Percentiles rank a stretch among this genome's conserved stretches.
phyloP scores from a whole-genome alignment of 495 filamentous ascomycete genomes.

The Aspergillus cristatus region DNA sequence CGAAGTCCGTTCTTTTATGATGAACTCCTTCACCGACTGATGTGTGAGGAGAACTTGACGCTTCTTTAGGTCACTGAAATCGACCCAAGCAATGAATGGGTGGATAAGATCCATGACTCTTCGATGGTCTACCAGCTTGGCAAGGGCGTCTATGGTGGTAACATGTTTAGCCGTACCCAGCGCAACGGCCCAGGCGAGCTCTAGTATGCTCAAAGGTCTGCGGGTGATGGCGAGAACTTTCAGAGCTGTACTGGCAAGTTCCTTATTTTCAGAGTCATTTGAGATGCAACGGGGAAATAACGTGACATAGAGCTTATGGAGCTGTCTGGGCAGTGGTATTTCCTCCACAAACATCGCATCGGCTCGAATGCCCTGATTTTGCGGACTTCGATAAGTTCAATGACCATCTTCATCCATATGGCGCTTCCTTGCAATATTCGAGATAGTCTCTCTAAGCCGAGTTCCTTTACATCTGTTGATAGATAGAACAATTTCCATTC shows the following conservation, averaged over 20 bases:
- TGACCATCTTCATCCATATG: constrained; percentile 14
- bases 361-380: constrained; percentile 9
- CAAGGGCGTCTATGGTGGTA: constrained; percentile 11
- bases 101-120: constrained; percentile 19
- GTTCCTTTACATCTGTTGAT: constrained; percentile 5
- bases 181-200: constrained; percentile 15
- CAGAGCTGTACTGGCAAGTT: constrained; percentile 9
- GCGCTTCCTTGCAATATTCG: constrained; percentile 10
- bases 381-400: constrained; percentile 9
- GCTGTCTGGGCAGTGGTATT: constrained; percentile 7
- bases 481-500: constrained; percentile 7
- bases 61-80: constrained; percentile 13
- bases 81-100: constrained; percentile 15
- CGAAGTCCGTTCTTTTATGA: constrained; percentile 5
- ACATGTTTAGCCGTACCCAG: constrained; percentile 6
- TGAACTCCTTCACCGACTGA: constrained; percentile 20
- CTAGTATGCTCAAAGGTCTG: constrained; percentile 19
- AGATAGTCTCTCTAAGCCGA: constrained; percentile 9
- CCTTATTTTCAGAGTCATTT: constrained; percentile 10
- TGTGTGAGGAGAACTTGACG: constrained; percentile 16
- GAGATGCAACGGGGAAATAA: constrained; percentile 8
- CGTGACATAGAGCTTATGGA: constrained; percentile 9
- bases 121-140: constrained; percentile 14
- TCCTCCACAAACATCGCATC: constrained; percentile 10
- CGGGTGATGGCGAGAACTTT: constrained; percentile 10